Conservation (phyloP, 1,284 basidiomycete genomes). For the Coniophora puteana region DNA sequence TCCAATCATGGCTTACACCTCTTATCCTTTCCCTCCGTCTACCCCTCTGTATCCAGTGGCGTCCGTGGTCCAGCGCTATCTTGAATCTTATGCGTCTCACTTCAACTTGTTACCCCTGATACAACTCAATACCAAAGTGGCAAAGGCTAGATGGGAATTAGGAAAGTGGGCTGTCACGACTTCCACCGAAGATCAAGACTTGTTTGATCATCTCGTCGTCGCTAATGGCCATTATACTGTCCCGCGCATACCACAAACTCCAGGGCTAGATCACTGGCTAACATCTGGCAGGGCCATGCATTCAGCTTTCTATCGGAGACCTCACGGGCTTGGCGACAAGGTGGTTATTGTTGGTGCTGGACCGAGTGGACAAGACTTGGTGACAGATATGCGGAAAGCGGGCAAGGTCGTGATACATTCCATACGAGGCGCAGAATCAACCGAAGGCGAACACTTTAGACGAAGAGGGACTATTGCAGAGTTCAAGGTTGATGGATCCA, state of each 20-base stretch:
- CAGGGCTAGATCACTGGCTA: constrained; percentile 60
- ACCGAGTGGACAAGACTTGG: constrained; percentile 66
- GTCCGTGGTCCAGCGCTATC: constrained; percentile 52
- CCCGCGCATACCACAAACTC: constrained; percentile 56
- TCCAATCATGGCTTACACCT: constrained; percentile 65
- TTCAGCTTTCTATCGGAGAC: constrained; percentile 63
- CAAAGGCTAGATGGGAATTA: constrained; percentile 37
- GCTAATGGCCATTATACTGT: constrained; percentile 71
- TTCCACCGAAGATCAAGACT: constrained; percentile 31
- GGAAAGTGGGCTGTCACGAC: constrained; percentile 46
- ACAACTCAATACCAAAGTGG: constrained; percentile 47
- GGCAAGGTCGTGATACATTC: constrained; percentile 55
- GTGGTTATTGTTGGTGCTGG: constrained; percentile 71
- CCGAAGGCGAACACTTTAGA: constrained; percentile 37
- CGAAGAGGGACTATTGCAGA: constrained; percentile 39
- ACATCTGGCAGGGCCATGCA: constrained; percentile 47
- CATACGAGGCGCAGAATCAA: constrained; percentile 32
- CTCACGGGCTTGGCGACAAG: constrained; percentile 40
- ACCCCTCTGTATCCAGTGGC: constrained; percentile 67
- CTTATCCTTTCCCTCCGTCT: constrained; percentile 61
- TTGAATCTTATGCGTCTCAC: constrained; percentile 53
- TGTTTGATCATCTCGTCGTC: constrained; percentile 62
- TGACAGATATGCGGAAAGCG: constrained; percentile 46
- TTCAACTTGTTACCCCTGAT: constrained; percentile 58
- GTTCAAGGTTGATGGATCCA: constrained; percentile 41